phyloP scores from a whole-genome alignment of 768 basidiomycete species.

The Mycena rebaudengoi region DNA sequence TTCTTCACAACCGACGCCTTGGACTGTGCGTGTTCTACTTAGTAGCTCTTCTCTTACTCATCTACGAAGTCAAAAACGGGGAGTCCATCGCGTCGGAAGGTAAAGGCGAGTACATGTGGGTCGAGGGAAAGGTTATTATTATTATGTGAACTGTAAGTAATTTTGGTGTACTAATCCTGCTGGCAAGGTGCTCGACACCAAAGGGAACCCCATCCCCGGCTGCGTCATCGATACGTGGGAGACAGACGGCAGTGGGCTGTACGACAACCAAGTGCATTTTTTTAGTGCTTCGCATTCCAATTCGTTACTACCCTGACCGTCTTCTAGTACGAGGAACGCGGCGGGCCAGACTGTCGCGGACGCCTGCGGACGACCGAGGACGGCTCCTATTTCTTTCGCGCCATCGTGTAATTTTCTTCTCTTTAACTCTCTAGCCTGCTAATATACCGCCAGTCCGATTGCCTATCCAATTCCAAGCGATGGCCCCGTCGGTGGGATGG shows the following conservation, averaged over 20 bases:
- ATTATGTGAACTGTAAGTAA: too few species aligned
- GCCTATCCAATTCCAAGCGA: slow-evolving; percentile 83
- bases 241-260: slow-evolving; percentile 68
- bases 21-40: slow-evolving; percentile 57
- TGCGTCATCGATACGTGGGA: slow-evolving; percentile 88
- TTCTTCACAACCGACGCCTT: slow-evolving; percentile 84
- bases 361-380: slow-evolving; percentile 65
- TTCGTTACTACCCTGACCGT: neutral
- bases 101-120: slow-evolving; percentile 85
- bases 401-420: slow-evolving; percentile 56
- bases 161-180: too few species aligned
- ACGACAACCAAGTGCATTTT: slow-evolving; percentile 45
- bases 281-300: neutral
- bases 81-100: slow-evolving; percentile 88
- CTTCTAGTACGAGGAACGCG: slow-evolving; percentile 60
- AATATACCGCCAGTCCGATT: slow-evolving; percentile 49
- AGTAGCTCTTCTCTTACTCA: neutral
- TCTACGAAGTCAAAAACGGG: slow-evolving; percentile 63
- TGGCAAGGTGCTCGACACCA: slow-evolving; percentile 68
- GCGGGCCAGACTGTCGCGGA: slow-evolving; percentile 77
- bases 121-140: too few species aligned
- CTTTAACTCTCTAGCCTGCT: neutral
- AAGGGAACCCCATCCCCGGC: slow-evolving; percentile 69
- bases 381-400: slow-evolving; percentile 75
- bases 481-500: slow-evolving; percentile 75